These are phyloP conservation scores for Lentinus tigrinus DNA, from an alignment of 768 basidiomycete species.

Conservation along the genomic window DNA sequence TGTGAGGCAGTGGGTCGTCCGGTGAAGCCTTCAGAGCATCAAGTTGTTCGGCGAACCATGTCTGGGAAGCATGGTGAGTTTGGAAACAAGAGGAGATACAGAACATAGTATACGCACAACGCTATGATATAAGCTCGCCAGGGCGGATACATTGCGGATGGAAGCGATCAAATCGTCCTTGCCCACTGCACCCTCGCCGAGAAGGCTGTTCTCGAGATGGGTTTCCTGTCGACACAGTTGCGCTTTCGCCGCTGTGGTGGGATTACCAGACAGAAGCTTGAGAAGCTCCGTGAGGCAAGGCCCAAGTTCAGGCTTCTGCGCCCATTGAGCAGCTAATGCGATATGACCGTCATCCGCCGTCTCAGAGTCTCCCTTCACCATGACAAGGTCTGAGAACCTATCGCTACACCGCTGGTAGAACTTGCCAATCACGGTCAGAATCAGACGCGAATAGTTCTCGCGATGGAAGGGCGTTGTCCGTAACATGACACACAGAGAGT, in stretches of 20 bases:
- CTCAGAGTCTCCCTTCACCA: constrained; percentile 32
- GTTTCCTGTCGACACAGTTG: constrained; percentile 77
- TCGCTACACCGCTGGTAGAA: constrained; percentile 95
- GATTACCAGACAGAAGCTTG: constrained; percentile 36
- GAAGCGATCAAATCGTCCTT: constrained; percentile 71
- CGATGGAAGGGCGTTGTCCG: constrained; percentile 90
- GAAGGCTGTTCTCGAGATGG: constrained; percentile 68
- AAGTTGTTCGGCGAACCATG: constrained; percentile 82
- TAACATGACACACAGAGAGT: constrained; percentile 90
- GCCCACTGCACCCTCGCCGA: constrained; percentile 52
- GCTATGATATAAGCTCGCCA: constrained; percentile 83
- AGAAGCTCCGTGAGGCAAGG: constrained; percentile 70
- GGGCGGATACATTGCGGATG: constrained; percentile 64
- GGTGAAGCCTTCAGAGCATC: constrained; percentile 61
- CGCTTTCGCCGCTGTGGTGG: constrained; percentile 40
- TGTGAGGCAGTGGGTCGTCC: constrained; percentile 53
- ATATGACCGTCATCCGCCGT: constrained; percentile 35
- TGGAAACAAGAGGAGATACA: neutral
- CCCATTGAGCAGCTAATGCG: constrained; percentile 75
- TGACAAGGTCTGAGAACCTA: constrained; percentile 74
- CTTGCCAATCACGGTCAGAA: constrained; percentile 91
- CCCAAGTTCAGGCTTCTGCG: constrained; percentile 78
- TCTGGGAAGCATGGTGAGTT: constrained; percentile 39
- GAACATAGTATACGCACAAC: constrained; percentile 55
- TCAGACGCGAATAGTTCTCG: constrained; percentile 92